These are phyloP conservation scores for Adansonia rubrostipa DNA, from an alignment of 441 rosid species.

Conservation along the genomic window DNA sequence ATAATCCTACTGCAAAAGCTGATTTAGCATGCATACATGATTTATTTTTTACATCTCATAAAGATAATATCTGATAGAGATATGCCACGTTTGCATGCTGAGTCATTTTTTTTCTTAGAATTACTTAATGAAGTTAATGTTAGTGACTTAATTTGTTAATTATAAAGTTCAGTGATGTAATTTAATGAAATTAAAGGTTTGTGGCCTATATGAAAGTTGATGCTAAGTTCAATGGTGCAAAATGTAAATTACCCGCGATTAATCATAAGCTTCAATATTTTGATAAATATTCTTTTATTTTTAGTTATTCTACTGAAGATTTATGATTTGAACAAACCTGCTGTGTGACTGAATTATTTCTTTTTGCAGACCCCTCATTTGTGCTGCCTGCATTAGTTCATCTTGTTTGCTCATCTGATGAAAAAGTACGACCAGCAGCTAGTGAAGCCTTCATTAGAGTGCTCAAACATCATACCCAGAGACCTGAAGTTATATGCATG, in stretches of 20 bases:
- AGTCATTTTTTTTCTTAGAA: too few relatives aligned
- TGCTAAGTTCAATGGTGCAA: too few relatives aligned
- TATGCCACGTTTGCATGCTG: too few relatives aligned
- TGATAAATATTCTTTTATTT: slow-evolving; percentile 17
- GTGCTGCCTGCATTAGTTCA: slow-evolving; percentile 67
- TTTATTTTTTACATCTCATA: too few relatives aligned
- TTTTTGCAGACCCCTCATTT: slow-evolving; percentile 66
- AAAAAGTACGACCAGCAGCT: slow-evolving; percentile 49
- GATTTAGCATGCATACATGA: too few relatives aligned
- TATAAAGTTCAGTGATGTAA: too few relatives aligned
- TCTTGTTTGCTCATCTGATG: slow-evolving; percentile 60
- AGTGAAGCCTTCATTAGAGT: slow-evolving; percentile 57
- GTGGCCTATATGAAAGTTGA: too few relatives aligned
- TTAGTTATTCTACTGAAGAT: slow-evolving; percentile 16
- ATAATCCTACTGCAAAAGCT: too few relatives aligned
- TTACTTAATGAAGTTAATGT: too few relatives aligned
- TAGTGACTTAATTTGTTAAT: too few relatives aligned
- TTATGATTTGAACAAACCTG: slow-evolving; percentile 21
- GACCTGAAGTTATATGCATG: slow-evolving; percentile 68
- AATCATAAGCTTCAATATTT: background rate
- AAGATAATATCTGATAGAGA: too few relatives aligned
- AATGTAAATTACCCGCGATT: background rate
- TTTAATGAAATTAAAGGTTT: too few relatives aligned
- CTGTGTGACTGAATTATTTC: slow-evolving; percentile 27
- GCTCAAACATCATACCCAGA: slow-evolving; percentile 64